Evolutionary conservation across 1,139 yeast genomes (phyloP), one percentile per base, ranked within the genome.

Genomic region (Diutina mesorugosa): DNA sequence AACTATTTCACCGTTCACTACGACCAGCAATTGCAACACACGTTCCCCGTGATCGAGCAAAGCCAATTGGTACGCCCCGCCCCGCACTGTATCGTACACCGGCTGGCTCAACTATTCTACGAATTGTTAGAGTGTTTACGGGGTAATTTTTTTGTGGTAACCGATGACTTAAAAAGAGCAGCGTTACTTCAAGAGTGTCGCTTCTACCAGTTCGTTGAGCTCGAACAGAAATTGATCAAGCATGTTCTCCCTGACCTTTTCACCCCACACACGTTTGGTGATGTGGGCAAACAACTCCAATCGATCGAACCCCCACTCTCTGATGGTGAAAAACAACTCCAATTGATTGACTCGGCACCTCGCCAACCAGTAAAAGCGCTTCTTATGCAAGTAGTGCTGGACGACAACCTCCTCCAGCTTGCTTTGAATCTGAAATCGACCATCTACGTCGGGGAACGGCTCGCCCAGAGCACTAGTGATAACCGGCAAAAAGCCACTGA

Each of bases 1-100:
- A 90, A 90, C 67, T 89, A 77, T 67, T 87, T 90, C 69, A 79
- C 88, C n/a, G 71, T 89, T 28, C 78, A 85, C 6, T 77, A 76
- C 61, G 79, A 80, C 55, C 69, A 81, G 8, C 73, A 81, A 59
- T 56, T 63, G 46, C 68, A 71, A 12, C 84, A 83, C 59, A 77
- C 80, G 21, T 67, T 72, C 51, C 61, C 67, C 9, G 59, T 74
- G 2, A 73, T 78, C 55, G 70, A 73, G 55, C 58, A 66, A n/a
- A 72, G 71, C 55, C 71, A 74, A 46, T 69, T 84, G 59, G 67
- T 87, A 10, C 72, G 96, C 47, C 97, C 97, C 1, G 95, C 96
- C 6, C 88, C 95, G 7, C 77, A 84, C 61, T 72, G 80, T 52
- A 76, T 78, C 26, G 69, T 79, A 6, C 70, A 78, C 56, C 72